A percentile compares a stretch with the other conserved stretches of the same genome.
These are phyloP conservation scores for Diatrype stigma DNA, from an alignment of 2,329 filamentous ascomycete genomes.

Conservation along the genomic window DNA sequence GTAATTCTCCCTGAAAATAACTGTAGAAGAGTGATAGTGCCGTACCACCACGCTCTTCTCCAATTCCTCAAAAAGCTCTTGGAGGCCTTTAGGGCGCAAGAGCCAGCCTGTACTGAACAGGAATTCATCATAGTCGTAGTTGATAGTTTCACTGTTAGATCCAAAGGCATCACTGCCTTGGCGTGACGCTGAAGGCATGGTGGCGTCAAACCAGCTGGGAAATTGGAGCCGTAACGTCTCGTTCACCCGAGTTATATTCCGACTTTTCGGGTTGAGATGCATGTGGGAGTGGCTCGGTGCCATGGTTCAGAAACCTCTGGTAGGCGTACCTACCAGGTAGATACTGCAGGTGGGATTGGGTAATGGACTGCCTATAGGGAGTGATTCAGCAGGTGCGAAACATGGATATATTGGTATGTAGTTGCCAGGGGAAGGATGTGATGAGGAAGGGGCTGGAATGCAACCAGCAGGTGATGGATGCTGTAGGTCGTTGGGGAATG, in stretches of 20 bases:
- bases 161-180: not conserved
- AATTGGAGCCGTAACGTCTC: constrained; percentile 1
- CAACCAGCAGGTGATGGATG: too few relatives aligned
- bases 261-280: not conserved
- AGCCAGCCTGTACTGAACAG: constrained; percentile 16
- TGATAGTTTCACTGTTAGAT: not conserved
- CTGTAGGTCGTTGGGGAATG: too few relatives aligned
- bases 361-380: too few relatives aligned
- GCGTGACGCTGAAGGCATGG: not conserved
- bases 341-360: too few relatives aligned
- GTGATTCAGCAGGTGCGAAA: too few relatives aligned
- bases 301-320: too few relatives aligned
- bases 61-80: constrained; percentile 13
- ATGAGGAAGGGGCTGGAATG: too few relatives aligned
- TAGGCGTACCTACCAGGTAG: too few relatives aligned
- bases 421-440: too few relatives aligned
- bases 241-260: not conserved
- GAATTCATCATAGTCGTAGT: constrained; percentile 11
- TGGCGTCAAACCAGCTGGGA: constrained; percentile 1
- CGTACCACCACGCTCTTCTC: constrained; percentile 10
- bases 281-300: not conserved
- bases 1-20: not conserved
- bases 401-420: too few relatives aligned
- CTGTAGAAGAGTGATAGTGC: not conserved
- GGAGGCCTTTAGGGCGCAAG: constrained; percentile 11